Base-by-base conservation (phyloP, 1,284 basidiomycete genomes). In the Naganishia liquefaciens region DNA sequence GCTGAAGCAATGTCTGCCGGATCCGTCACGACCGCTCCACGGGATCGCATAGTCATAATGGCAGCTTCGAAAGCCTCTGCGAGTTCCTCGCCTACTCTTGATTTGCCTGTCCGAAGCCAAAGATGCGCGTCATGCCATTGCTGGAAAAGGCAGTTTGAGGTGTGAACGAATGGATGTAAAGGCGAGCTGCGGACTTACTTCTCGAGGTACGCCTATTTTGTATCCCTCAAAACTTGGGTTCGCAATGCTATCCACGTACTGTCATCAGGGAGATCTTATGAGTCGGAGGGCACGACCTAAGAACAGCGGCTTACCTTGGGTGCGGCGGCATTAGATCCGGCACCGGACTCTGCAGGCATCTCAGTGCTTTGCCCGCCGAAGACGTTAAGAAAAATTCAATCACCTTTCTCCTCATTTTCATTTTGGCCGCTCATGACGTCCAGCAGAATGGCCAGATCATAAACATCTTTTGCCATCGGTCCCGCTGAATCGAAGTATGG, bases 1-100 rank as follows among this genome's bases (percentile, higher is more conserved):
- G 64, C 64, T 0, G 68, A 68, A 25, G 69, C 63, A 25, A 70
- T 40, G 17, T 65, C 52, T 19, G 63, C 68, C 10, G 62, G 62
- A 42, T 68, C 65, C 11, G 57, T 39, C 5, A 70, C 27, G 1
- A n/a, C 55, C 15, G 65, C 69, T 15, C 65, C 68, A 11, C 62
- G 37, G 3, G 21, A 27, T 5, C 27, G 19, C 58, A 70, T 68
- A 28, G 44, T 53, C 17, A 21, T 37, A 47, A 69, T 61, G 17
- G 65, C 68, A 9, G 46, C 28, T 25, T 70, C 58, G 23, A 68
- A 42, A 1, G 64, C 63, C 30, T 23, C 47, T 50, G 64, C 58
- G 52, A 70, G 65, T 40, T 61, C 33, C 57, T n/a, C 64, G 62
- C 13, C 44, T 43, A n/a, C 40, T 30, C 42, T 15, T 27, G 17